Conservation (phyloP, 2,329 filamentous ascomycete genomes). For the Davidsoniella eucalypti region DNA sequence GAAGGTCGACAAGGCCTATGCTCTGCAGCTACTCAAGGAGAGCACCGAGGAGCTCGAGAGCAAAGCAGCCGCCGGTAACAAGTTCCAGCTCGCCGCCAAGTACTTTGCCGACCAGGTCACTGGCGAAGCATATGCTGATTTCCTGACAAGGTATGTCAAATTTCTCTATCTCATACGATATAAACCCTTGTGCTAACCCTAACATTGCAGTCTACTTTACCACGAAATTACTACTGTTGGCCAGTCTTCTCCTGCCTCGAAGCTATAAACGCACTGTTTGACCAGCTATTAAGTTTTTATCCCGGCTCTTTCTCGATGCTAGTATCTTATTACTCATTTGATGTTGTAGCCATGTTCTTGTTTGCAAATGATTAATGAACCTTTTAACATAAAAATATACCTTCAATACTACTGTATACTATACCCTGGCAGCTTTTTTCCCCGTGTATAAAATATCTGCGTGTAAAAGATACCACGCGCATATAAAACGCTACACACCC, state of each 20-base stretch:
- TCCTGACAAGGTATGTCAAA: conserved; percentile 59
- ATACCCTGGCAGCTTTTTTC: too few relatives aligned
- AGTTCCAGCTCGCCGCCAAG: conserved; percentile 75
- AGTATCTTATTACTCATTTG: too few relatives aligned
- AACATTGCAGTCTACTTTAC: conserved; percentile 50
- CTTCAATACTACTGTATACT: too few relatives aligned
- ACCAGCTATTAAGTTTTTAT: neutral
- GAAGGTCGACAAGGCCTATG: conserved; percentile 83
- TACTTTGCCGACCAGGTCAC: conserved; percentile 91
- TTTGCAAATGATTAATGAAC: too few relatives aligned
- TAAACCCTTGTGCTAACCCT: conserved; percentile 11
- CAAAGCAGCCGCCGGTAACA: conserved; percentile 74
- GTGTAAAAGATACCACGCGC: too few relatives aligned
- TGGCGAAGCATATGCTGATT: conserved; percentile 94
- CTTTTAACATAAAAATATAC: too few relatives aligned
- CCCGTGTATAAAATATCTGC: too few relatives aligned
- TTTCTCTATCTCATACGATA: neutral
- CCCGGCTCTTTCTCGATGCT: too few relatives aligned
- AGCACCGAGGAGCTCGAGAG: conserved; percentile 58
- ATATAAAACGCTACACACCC: too few relatives aligned
- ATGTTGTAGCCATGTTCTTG: too few relatives aligned
- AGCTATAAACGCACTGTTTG: conserved; percentile 31
- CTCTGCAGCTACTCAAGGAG: conserved; percentile 73
- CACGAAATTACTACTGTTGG: conserved; percentile 72
- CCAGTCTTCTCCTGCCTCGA: conserved; percentile 41